Conservation (phyloP, 768 basidiomycete genomes). For the Termitomyces sp. region DNA sequence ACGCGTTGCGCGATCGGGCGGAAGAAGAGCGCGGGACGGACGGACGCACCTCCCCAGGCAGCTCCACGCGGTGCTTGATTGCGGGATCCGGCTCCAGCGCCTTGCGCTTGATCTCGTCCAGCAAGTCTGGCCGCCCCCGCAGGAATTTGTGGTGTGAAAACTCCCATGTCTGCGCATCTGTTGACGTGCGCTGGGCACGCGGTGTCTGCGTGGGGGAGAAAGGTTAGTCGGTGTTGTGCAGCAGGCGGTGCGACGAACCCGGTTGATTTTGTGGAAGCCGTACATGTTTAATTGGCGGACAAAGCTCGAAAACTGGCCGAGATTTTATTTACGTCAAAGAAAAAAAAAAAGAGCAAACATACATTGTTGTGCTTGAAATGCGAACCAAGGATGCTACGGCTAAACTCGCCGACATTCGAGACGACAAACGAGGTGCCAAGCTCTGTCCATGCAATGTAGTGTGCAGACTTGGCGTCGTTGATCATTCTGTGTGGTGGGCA, state of each 20-base stretch:
- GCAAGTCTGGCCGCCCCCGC: slow-evolving; percentile 72
- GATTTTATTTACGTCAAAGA: neutral
- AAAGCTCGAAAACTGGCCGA: slow-evolving; percentile 80
- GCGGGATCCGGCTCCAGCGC: slow-evolving; percentile 77
- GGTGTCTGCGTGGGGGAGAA: slow-evolving; percentile 51
- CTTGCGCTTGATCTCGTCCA: slow-evolving; percentile 86
- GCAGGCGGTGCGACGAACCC: slow-evolving; percentile 42
- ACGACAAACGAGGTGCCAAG: slow-evolving; percentile 83
- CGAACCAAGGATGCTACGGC: slow-evolving; percentile 75
- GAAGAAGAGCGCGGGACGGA: neutral
- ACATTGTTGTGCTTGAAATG: slow-evolving; percentile 93
- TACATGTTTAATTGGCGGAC: slow-evolving; percentile 97
- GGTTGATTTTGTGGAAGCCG: slow-evolving; percentile 92
- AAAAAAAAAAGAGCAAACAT: slow-evolving; percentile 19
- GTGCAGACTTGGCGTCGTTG: slow-evolving; percentile 73
- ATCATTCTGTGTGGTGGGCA: slow-evolving; percentile 60
- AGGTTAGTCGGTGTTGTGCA: neutral
- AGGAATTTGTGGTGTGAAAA: slow-evolving; percentile 87
- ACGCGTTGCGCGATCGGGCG: neutral
- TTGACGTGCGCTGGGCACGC: slow-evolving; percentile 76
- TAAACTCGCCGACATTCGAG: slow-evolving; percentile 83
- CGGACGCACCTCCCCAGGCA: slow-evolving; percentile 69
- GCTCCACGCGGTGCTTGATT: slow-evolving; percentile 68
- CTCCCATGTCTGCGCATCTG: slow-evolving; percentile 83
- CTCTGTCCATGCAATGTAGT: slow-evolving; percentile 82